A percentile compares a stretch with the other conserved stretches of the same genome.
Conservation (phyloP, 1,284 basidiomycete genomes). For the Schizophyllum amplum region DNA sequence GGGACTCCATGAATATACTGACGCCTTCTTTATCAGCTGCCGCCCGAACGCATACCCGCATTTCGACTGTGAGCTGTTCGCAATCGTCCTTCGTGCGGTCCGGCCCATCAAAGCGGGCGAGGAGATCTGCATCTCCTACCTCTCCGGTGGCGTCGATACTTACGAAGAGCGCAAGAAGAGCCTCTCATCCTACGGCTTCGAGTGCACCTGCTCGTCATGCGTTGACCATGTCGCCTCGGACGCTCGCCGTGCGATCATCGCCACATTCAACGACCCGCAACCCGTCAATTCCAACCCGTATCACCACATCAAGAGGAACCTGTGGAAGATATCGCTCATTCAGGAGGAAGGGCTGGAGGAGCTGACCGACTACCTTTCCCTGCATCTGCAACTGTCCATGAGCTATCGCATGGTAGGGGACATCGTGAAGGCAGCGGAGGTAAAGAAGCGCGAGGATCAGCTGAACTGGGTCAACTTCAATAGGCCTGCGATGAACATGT, state of each 20-base stretch:
- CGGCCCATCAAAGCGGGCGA: conserved; percentile 17
- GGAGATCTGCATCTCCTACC: conserved; percentile 16
- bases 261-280: not conserved
- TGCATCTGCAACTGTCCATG: not conserved
- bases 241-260: not conserved
- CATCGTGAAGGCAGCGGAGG: not conserved
- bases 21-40: conserved; percentile 6
- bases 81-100: conserved; percentile 16
- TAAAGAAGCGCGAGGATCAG: not conserved
- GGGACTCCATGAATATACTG: not conserved
- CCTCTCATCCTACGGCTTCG: conserved; percentile 5
- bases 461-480: not conserved
- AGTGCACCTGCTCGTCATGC: conserved; percentile 8
- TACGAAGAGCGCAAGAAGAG: not conserved
- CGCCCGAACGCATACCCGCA: conserved; percentile 16
- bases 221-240: conserved; percentile 1
- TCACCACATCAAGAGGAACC: not conserved
- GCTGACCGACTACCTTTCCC: not conserved
- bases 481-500: not conserved
- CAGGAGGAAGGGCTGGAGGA: not conserved
- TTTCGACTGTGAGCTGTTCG: conserved; percentile 18
- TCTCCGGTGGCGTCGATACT: not conserved
- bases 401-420: not conserved
- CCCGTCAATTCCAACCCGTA: not conserved
- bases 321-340: not conserved